Base-by-base conservation (phyloP, 2,329 filamentous ascomycete genomes). In the Cladosporium sp. region DNA sequence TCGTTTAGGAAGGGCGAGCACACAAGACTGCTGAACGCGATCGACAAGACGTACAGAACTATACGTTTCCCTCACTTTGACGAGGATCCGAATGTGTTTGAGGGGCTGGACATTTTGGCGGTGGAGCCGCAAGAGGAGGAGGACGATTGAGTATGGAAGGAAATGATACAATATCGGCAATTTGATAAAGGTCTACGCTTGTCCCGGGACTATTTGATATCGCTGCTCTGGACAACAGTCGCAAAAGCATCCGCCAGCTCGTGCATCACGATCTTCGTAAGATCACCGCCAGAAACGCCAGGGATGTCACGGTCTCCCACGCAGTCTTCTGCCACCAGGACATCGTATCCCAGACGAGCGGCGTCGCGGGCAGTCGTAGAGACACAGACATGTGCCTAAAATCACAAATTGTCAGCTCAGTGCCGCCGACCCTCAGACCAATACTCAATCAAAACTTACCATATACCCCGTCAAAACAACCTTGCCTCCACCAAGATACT, bases 221-320 rank as follows among this genome's bases (percentile, higher is more conserved):
- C 78, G 20, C 63, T 69, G 63, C 78, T 78, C 61, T 78, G 73
- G 0, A 87, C 73, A 6, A 88, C 74, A 0, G 83, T 87, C 0
- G 77, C 85, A 70, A 88, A 87, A 1, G 76, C 80, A 77, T 89
- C 86, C 0, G 66, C 82, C 66, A 89, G 71, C 70, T 88, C 85
- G 5, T 76, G 75, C 62, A 89, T 70, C 2, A 76, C 76, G 60
- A 81, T 78, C 68, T 75, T 75, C 8, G 75, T 79, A 20, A 87
- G 66, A 56, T 85, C 78, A 10, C 78, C 77, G 0, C 81, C 84
- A 5, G 75, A 73, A 0, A 79, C 80, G 1, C 85, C 85, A 0
- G 86, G 86, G 44, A 89, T 86, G 67, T 88, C 78, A 8, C 86
- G 71, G 68, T 88, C 85, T 0, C 86, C 86, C 36, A 89, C 80